Percentiles rank a stretch among this genome's conserved stretches.
phyloP scores from a whole-genome alignment of 352 stramenopile species.

The Halophytophthora polymorphica region DNA sequence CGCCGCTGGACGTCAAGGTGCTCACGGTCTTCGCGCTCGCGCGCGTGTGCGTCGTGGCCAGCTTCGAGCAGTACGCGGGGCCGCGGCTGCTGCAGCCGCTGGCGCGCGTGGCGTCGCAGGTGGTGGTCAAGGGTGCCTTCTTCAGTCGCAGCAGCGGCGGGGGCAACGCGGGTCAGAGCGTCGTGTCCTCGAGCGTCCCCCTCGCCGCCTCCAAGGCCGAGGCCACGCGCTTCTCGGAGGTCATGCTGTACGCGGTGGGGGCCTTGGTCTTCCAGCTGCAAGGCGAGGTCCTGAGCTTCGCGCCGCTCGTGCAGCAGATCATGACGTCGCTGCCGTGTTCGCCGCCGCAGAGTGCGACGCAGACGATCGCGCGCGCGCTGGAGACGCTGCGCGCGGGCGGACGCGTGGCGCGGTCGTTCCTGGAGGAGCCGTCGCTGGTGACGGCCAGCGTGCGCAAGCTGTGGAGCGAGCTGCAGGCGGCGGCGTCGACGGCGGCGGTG shows the following conservation, averaged over 20 bases:
- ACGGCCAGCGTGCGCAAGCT: conserved; percentile 41
- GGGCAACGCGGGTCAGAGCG: conserved; percentile 13
- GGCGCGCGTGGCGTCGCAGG: conserved; percentile 70
- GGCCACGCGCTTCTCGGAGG: conserved; percentile 66
- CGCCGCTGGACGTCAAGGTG: conserved; percentile 72
- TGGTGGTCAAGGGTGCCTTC: conserved; percentile 71
- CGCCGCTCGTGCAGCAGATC: conserved; percentile 65
- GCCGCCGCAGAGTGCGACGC: conserved; percentile 39
- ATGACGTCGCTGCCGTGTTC: conserved; percentile 50
- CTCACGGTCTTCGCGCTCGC: conserved; percentile 69
- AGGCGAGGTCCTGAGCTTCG: conserved; percentile 67
- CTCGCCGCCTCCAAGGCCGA: conserved; percentile 66
- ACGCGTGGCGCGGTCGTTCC: conserved; percentile 40
- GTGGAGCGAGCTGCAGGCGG: conserved; percentile 30
- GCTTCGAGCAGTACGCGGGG: conserved; percentile 79
- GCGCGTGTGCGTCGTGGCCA: conserved; percentile 58
- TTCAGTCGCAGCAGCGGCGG: conserved; percentile 39
- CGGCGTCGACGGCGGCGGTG: conserved; percentile 24
- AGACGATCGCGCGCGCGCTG: conserved; percentile 48
- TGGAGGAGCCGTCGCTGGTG: conserved; percentile 53
- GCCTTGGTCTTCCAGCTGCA: conserved; percentile 78
- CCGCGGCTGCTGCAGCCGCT: conserved; percentile 67
- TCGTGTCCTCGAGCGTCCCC: conserved; percentile 1
- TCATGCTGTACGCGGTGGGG: conserved; percentile 72
- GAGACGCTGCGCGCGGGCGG: conserved; percentile 49